Conservation (phyloP, 2,329 filamentous ascomycete genomes). For the Neobulgaria alba region DNA sequence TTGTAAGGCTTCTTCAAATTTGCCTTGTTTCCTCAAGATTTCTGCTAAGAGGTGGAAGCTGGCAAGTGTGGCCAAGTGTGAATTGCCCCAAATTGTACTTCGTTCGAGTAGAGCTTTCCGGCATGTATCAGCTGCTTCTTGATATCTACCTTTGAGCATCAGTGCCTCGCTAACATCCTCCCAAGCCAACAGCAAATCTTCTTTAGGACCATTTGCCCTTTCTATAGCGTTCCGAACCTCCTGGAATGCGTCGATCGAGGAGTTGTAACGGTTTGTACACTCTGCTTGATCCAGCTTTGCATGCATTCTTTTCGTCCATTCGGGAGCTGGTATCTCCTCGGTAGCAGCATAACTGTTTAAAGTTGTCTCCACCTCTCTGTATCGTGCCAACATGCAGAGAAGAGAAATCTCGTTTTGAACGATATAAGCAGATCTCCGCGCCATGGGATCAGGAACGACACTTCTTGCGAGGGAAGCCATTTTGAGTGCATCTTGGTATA, state of each 20-base stretch:
- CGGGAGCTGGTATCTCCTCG: conserved; percentile 5
- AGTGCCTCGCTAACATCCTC: conserved; percentile 14
- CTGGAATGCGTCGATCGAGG: conserved; percentile 12
- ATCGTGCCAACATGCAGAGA: conserved; percentile 17
- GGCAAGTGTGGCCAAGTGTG: conserved; percentile 17
- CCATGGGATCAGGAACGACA: conserved; percentile 16
- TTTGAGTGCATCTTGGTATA: conserved; percentile 17
- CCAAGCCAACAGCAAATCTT: conserved; percentile 8
- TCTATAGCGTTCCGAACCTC: conserved; percentile 11
- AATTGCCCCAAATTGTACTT: conserved; percentile 12
- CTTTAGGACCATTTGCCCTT: conserved; percentile 4
- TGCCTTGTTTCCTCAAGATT: conserved; percentile 15
- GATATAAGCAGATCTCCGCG: conserved; percentile 14
- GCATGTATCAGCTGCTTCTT: conserved; percentile 14
- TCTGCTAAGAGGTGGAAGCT: conserved; percentile 18
- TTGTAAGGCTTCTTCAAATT: conserved; percentile 16
- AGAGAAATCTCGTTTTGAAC: conserved; percentile 17
- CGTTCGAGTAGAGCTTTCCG: conserved; percentile 17
- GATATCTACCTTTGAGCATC: conserved; percentile 17
- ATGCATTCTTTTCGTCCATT: conserved; percentile 22
- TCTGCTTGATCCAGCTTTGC: conserved; percentile 18
- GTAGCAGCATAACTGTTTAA: conserved; percentile 14
- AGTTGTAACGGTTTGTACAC: conserved; percentile 16
- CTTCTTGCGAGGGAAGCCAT: conserved; percentile 16
- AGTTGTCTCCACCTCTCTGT: conserved; percentile 16